Percentiles rank a stretch among this genome's conserved stretches.
Conservation (phyloP, 2,329 filamentous ascomycete species). For the Pseudohalonectria lignicola region DNA sequence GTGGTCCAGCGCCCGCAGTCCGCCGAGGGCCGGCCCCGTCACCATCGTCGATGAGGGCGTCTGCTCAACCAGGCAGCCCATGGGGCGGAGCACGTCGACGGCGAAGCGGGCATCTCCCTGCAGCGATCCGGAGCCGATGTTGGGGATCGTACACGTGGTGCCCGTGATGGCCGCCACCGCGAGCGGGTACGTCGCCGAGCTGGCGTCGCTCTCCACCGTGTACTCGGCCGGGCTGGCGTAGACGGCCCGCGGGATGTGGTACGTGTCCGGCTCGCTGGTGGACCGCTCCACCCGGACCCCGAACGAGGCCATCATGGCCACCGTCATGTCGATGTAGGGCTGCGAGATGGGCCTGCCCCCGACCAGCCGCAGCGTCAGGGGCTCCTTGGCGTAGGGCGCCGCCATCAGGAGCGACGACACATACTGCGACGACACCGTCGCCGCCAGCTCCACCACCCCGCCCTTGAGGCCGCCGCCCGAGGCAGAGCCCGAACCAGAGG, state of each 20-base stretch:
- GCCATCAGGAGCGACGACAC: constrained; percentile 96
- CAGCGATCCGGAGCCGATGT: constrained; percentile 84
- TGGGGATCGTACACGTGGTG: constrained; percentile 89
- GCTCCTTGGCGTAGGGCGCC: constrained; percentile 89
- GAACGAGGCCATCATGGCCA: constrained; percentile 92
- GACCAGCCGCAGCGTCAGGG: constrained; percentile 79
- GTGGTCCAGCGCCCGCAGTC: constrained; percentile 63
- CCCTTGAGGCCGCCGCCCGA: constrained; percentile 77
- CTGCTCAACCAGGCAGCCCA: constrained; percentile 89
- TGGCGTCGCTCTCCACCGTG: constrained; percentile 91
- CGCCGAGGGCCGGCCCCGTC: constrained; percentile 68
- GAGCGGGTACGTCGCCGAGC: constrained; percentile 91
- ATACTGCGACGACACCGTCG: constrained; percentile 97
- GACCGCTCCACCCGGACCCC: constrained; percentile 73
- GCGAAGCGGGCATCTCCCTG: constrained; percentile 95
- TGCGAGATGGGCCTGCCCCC: constrained; percentile 98
- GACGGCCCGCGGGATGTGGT: constrained; percentile 76
- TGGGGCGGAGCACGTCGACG: constrained; percentile 76
- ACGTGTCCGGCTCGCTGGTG: constrained; percentile 72
- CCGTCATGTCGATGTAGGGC: constrained; percentile 97
- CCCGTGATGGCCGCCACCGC: constrained; percentile 92
- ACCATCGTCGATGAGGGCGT: constrained; percentile 82
- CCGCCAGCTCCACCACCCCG: constrained; percentile 81
- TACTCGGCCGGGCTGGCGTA: constrained; percentile 84
- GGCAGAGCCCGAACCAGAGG: too few species aligned